These are phyloP conservation scores for Nicotiana tomentosiformis DNA, from an alignment of 257 asterid species.

Conservation along the genomic window DNA sequence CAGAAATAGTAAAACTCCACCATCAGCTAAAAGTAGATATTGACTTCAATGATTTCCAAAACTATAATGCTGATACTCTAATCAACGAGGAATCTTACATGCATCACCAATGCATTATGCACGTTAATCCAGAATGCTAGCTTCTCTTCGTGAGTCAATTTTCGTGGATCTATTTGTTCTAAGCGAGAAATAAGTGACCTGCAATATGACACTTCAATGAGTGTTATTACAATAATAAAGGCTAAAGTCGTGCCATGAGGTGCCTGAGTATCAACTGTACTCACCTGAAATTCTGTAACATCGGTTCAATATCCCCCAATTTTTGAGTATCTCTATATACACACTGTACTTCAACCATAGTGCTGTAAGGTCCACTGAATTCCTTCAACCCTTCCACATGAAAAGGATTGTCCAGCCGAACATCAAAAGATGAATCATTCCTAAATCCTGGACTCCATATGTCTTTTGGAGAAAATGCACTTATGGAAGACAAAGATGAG, in stretches of 20 bases:
- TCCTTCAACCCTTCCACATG: constrained; percentile 89
- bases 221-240: neutral
- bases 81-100: constrained; percentile 42
- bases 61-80: neutral
- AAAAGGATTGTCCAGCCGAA: constrained; percentile 86
- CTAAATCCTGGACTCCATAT: constrained; percentile 84
- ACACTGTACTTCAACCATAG: constrained; percentile 88
- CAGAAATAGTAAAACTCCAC: neutral
- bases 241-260: neutral
- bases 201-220: constrained; percentile 14
- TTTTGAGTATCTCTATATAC: constrained; percentile 76
- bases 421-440: constrained; percentile 76
- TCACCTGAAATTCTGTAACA: constrained; percentile 76
- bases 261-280: neutral
- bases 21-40: neutral
- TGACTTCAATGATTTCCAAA: neutral
- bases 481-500: constrained; percentile 68
- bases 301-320: constrained; percentile 61
- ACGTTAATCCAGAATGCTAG: constrained; percentile 95
- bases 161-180: constrained; percentile 76
- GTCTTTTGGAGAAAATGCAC: constrained; percentile 74
- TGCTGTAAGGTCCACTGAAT: constrained; percentile 98
- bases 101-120: constrained; percentile 97
- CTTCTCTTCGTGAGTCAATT: constrained; percentile 82
- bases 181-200: constrained; percentile 85